Conservation (phyloP, 2,329 filamentous ascomycete genomes). For the Neobulgaria alba region DNA sequence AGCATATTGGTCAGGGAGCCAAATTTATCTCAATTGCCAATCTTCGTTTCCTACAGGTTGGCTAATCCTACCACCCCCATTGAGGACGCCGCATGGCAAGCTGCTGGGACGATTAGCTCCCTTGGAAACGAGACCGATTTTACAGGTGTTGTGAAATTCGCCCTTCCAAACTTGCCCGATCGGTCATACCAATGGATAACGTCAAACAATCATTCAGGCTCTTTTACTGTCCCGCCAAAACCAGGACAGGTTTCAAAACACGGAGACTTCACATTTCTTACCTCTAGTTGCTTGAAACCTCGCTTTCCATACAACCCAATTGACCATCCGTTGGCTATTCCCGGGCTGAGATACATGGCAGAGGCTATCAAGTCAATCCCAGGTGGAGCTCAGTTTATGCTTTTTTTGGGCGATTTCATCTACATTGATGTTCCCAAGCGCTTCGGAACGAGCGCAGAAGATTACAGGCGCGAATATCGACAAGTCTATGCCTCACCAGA, state of each 20-base stretch:
- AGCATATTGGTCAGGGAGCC: constrained; percentile 82
- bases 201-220: constrained; percentile 79
- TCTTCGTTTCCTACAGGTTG: constrained; percentile 59
- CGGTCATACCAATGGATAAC: constrained; percentile 75
- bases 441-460: constrained; percentile 61
- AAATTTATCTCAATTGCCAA: constrained; percentile 61
- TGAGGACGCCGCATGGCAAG: constrained; percentile 56
- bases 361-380: constrained; percentile 58
- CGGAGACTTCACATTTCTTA: constrained; percentile 79
- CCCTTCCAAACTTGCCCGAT: constrained; percentile 55
- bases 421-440: constrained; percentile 82
- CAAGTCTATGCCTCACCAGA: constrained; percentile 94
- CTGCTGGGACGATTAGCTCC: constrained; percentile 53
- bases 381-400: constrained; percentile 62
- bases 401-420: constrained; percentile 83
- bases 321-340: constrained; percentile 74
- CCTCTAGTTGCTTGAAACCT: constrained; percentile 86
- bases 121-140: constrained; percentile 76
- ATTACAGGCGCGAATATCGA: constrained; percentile 86
- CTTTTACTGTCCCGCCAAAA: constrained; percentile 69
- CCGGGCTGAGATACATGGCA: constrained; percentile 70
- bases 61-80: constrained; percentile 42
- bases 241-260: constrained; percentile 55
- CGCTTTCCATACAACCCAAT: constrained; percentile 82
- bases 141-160: constrained; percentile 62